Base-by-base conservation (phyloP, 257 asterid species). In the Plantago elongata region DNA sequence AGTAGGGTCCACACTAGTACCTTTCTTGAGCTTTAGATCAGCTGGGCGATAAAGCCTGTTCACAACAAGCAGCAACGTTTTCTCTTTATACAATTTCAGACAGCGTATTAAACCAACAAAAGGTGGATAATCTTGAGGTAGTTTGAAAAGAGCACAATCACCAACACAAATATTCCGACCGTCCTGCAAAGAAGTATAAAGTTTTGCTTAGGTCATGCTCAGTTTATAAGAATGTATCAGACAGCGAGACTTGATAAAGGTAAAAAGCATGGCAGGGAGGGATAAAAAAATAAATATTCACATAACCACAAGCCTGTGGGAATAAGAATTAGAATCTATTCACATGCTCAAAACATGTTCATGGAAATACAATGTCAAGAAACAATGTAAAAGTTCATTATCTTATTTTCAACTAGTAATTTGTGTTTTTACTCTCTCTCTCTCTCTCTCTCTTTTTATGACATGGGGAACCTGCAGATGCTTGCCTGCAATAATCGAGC, bases 11-110 rank as follows among this genome's bases (percentile, higher is more conserved):
- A 61, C 66, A 54, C 72, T 66, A 74, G 76, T 73, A 77, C 79
- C 81, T 64, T 77, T 81, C 58, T 72, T 66, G 16, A 70, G 71
- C 44, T 66, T 63, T 13, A 59, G 68, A 63, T 85, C 95, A 60
- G 84, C 77, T 12, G 81, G 87, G 62, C 90, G 76, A 75, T 79
- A 79, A 5, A 83, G 77, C 95, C 88, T 81, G 75, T 77, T 83
- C 61, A 85, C 88, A 58, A 84, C 77, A 60, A 85, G 56, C 65
- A 62, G 77, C 79, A 81, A 70, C 14, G 73, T 77, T 44, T 77
- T 73, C 57, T 79, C 88, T 66, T 77, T 68, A 46, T 58, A 59
- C 61, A 60, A 60, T 64, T 63, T 57, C 72, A 85, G 61, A 62
- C 79, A 63, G 56, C 83, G 81, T 56, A 85, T 81, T 75, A 85